Conservation (phyloP, 352 stramenopile genomes). For the Globisporangium nodosum region DNA sequence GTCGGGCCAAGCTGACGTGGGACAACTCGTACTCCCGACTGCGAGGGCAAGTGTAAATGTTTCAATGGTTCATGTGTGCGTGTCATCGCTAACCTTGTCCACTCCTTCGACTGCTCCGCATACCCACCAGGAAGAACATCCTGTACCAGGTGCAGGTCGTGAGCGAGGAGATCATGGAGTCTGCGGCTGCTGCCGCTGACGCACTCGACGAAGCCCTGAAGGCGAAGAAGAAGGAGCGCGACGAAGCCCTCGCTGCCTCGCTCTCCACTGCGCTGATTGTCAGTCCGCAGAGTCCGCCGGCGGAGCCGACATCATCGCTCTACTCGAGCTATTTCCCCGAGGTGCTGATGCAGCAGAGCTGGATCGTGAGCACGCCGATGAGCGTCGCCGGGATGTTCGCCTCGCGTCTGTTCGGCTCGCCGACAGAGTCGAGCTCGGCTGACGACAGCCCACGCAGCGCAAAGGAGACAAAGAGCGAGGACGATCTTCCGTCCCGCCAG, state of each 20-base stretch:
- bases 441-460: background rate
- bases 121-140: conserved; percentile 59
- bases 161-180: conserved; percentile 63
- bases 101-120: background rate
- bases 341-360: conserved; percentile 48
- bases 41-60: conserved; percentile 32
- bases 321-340: conserved; percentile 37
- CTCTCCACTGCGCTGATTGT: conserved; percentile 32
- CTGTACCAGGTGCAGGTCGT: conserved; percentile 74
- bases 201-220: conserved; percentile 64
- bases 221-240: conserved; percentile 38
- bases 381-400: conserved; percentile 53
- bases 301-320: conserved; percentile 22
- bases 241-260: conserved; percentile 25
- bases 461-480: conserved; percentile 13
- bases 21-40: conserved; percentile 82
- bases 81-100: background rate
- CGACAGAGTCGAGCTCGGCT: conserved; percentile 9
- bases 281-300: conserved; percentile 12
- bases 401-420: conserved; percentile 67
- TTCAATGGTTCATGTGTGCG: background rate
- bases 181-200: conserved; percentile 57
- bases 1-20: conserved; percentile 60
- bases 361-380: conserved; percentile 62
- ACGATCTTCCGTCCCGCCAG: conserved; percentile 8